These are phyloP conservation scores for Cryptosporidium baileyi DNA, from an alignment of 169 alveolate genomes.

Conservation along the genomic window DNA sequence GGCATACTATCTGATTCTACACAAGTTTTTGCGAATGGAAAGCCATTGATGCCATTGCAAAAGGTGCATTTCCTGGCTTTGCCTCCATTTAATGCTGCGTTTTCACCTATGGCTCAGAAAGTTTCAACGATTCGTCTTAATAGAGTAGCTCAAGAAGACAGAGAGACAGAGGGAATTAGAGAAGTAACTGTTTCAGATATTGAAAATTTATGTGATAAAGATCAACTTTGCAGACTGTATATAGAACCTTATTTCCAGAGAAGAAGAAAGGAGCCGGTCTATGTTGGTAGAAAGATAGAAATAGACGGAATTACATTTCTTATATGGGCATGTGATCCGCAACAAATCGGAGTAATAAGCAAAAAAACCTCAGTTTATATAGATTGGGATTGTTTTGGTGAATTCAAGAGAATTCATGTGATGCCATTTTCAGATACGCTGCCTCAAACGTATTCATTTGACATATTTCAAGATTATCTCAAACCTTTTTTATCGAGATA, in stretches of 20 bases:
- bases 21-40: constrained; percentile 60
- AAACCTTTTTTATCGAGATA: constrained; percentile 75
- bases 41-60: constrained; percentile 17
- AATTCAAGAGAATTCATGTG: constrained; percentile 71
- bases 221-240: constrained; percentile 28
- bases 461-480: constrained; percentile 72
- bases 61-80: constrained; percentile 49
- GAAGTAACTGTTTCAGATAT: constrained; percentile 26
- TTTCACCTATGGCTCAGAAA: constrained; percentile 58
- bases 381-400: constrained; percentile 73
- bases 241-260: constrained; percentile 55
- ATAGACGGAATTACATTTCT: constrained; percentile 40
- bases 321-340: constrained; percentile 69
- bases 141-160: not conserved
- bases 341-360: constrained; percentile 48
- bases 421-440: constrained; percentile 76
- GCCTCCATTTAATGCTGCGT: constrained; percentile 67
- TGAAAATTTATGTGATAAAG: constrained; percentile 26
- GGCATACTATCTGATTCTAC: constrained; percentile 52
- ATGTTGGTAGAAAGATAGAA: constrained; percentile 50
- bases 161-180: not conserved
- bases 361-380: constrained; percentile 28
- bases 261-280: constrained; percentile 40
- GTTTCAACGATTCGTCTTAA: constrained; percentile 48
- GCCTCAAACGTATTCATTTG: constrained; percentile 75